Base-by-base conservation (phyloP, 192 early-diverging fungal genomes). In the Coemansia sp. region DNA sequence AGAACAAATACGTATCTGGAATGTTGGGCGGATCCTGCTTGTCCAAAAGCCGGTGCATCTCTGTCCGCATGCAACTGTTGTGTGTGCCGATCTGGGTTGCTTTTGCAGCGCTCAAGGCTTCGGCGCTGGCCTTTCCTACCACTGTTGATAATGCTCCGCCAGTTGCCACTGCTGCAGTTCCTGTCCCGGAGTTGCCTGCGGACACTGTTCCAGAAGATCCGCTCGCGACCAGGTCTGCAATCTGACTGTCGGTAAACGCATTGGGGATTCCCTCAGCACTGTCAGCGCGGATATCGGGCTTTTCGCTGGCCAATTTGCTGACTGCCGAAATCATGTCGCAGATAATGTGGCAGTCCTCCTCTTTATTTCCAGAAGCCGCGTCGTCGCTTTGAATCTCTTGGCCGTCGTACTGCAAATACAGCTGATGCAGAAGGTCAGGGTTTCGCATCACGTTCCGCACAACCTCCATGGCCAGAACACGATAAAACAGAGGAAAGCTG, bases 41-140 rank as follows among this genome's bases (percentile, higher is more conserved):
- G 70, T 99, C 97, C 33, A 99, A 85, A 74, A 94, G 93, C 76
- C 94, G 91, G 57, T 96, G 75, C 70, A 92, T 77, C 55, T 83
- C 72, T 11, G 73, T 59, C 53, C 84, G 81, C 60, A 84, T 59
- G 20, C 67, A 32, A 62, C 71, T 63, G 58, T 43, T 63, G 45
- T 64, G 41, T 25, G 67, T 61, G 15, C 84, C 71, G 25, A 79
- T 52, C 63, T 70, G 74, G 15, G 33, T 34, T 25, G 34, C 34
- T 20, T 57, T 57, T 15, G 55, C 55, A 17, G 34, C 34, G 23
- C 34, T 57, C 17, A 35, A 17, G 2, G 55, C 55, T 17, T 57
- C 55, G 19, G 55, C 14, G 5, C 34, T 57, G 9, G 25, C 25
- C 50, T 29, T 53, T 2, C 50, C 50, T 22, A 15, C 4, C 9